Evolutionary conservation across 257 asterid genomes (phyloP).

Genomic region (Solanum etuberosum): DNA sequence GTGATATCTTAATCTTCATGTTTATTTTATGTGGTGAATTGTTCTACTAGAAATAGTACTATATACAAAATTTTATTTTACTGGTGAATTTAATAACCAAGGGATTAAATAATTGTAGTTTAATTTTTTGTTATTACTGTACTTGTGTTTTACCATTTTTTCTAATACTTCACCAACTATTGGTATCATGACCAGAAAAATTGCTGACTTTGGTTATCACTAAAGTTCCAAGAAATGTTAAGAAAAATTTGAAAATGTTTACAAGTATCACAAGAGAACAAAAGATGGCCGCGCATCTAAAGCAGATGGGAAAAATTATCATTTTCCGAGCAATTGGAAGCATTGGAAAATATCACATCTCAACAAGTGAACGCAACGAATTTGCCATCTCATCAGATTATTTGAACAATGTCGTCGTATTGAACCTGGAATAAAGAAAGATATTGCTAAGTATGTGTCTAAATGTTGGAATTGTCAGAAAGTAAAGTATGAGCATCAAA

Average conservation of each 20-base stretch:
- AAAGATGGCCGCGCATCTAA: conserved; percentile 71
- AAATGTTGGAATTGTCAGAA: too few relatives aligned
- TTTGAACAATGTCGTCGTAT: not conserved
- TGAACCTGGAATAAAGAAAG: too few relatives aligned
- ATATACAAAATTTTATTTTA: not conserved
- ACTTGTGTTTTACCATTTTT: not conserved
- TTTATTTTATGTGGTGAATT: conserved; percentile 32
- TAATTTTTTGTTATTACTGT: not conserved
- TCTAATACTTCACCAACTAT: not conserved
- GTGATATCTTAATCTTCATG: conserved; percentile 6
- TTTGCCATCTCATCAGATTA: conserved; percentile 9
- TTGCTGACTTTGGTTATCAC: conserved; percentile 79
- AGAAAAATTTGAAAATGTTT: conserved; percentile 78
- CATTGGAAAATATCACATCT: conserved; percentile 36
- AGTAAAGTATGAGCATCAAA: too few relatives aligned
- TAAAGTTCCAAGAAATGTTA: conserved; percentile 78
- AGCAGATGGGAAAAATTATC: conserved; percentile 66
- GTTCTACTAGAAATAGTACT: not conserved
- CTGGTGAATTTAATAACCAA: not conserved
- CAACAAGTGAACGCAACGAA: not conserved
- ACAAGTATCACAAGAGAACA: conserved; percentile 82
- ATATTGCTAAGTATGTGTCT: too few relatives aligned
- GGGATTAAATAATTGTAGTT: not conserved
- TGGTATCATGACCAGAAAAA: conserved; percentile 41
- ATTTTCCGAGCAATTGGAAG: conserved; percentile 82